A percentile compares a stretch with the other conserved stretches of the same genome.
phyloP scores from a whole-genome alignment of 2,329 filamentous ascomycete genomes.

The Sclerotinia borealis region DNA sequence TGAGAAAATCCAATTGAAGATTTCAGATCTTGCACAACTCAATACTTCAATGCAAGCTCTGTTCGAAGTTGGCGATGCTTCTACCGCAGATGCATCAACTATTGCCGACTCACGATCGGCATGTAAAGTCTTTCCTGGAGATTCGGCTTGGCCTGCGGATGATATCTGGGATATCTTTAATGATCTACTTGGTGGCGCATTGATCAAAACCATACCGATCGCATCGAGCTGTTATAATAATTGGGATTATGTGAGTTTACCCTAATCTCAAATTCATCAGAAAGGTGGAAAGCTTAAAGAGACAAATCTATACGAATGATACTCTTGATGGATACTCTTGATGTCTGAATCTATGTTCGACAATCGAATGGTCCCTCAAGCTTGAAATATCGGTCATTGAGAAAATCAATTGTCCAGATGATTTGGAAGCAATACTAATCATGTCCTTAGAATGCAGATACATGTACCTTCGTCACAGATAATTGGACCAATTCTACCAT shows the following conservation, averaged over 20 bases:
- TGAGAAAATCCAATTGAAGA: neutral
- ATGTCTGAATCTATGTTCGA: neutral
- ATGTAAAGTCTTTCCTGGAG: constrained; percentile 24
- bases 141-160: constrained; percentile 42
- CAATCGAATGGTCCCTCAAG: too few species aligned
- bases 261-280: neutral
- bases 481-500: constrained; percentile 34
- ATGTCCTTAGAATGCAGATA: constrained; percentile 25
- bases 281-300: neutral
- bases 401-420: neutral
- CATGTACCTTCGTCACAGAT: constrained; percentile 32
- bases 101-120: neutral
- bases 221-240: constrained; percentile 29
- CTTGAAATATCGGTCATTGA: too few species aligned
- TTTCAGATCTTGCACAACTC: neutral
- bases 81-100: neutral
- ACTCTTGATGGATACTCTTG: too few species aligned
- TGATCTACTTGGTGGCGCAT: constrained; percentile 36
- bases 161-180: constrained; percentile 43
- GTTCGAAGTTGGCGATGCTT: neutral
- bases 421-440: constrained; percentile 34
- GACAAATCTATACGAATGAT: too few species aligned
- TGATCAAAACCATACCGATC: constrained; percentile 40
- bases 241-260: neutral
- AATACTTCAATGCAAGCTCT: constrained; percentile 7